Evolutionary conservation across 371 early-diverging fungal species (phyloP).

Genomic region (Synchytrium microbalum): DNA sequence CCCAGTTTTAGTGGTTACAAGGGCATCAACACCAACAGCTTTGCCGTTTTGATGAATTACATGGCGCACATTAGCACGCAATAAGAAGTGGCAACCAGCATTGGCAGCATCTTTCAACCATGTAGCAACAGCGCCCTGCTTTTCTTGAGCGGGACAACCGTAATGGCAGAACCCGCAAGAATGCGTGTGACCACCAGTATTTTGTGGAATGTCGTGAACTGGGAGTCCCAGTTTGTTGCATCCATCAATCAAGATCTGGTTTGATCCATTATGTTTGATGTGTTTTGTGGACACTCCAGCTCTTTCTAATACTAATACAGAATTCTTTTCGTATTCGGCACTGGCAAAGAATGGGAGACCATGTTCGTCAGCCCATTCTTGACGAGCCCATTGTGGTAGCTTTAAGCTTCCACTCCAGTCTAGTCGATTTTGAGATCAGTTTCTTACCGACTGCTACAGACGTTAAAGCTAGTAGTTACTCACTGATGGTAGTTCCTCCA

Average conservation of each 20-base stretch:
- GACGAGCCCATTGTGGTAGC: conserved; percentile 53
- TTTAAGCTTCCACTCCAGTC: conserved; percentile 64
- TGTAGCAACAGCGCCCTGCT: no score
- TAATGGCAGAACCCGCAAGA: no score
- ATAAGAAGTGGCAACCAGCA: no score
- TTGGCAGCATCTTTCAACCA: no score
- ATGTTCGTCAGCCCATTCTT: conserved; percentile 59
- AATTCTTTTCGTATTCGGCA: conserved; percentile 34
- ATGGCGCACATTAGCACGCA: no score
- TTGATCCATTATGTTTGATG: conserved; percentile 54
- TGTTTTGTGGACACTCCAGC: conserved; percentile 46
- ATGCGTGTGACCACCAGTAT: no score
- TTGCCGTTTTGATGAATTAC: no score
- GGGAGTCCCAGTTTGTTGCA: conserved; percentile 60
- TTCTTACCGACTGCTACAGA: background rate
- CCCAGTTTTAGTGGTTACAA: no score
- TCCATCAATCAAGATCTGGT: conserved; percentile 52
- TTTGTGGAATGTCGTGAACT: no score
- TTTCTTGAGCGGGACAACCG: no score
- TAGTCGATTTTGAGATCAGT: no score
- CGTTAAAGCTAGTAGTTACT: conserved; percentile 5
- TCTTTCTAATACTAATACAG: conserved; percentile 50
- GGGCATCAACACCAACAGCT: no score
- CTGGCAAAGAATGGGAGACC: conserved; percentile 53
- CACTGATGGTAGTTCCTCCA: background rate